Conservation (phyloP, 345 rosid species). For the Eucalyptus shirleyi region DNA sequence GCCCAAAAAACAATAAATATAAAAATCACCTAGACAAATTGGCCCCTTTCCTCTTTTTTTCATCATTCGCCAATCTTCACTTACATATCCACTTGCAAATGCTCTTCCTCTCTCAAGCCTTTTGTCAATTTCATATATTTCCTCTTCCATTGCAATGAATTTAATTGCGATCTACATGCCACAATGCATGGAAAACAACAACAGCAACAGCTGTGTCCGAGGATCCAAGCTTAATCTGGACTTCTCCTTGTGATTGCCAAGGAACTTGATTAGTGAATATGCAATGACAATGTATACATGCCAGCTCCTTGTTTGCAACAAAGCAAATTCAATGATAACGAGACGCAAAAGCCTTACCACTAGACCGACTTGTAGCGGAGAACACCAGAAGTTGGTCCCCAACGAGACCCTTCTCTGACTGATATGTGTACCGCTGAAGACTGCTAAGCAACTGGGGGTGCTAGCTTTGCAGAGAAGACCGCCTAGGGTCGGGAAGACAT, state of each 20-base stretch:
- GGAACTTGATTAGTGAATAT: neutral
- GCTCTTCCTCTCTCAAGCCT: neutral
- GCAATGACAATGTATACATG: neutral
- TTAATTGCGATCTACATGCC: neutral
- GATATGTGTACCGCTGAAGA: neutral
- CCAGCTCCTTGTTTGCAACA: neutral
- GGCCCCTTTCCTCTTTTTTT: neutral
- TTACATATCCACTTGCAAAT: neutral
- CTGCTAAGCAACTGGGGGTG: neutral
- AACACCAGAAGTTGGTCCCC: neutral
- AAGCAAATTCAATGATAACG: neutral
- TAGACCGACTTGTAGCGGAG: neutral
- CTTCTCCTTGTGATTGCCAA: neutral
- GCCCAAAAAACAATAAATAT: neutral
- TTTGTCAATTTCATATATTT: neutral
- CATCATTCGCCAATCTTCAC: neutral
- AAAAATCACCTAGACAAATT: neutral
- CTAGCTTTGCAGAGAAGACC: neutral
- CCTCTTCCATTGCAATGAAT: neutral
- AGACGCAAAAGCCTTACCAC: neutral
- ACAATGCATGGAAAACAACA: neutral
- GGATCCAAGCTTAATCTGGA: neutral
- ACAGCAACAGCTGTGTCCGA: neutral
- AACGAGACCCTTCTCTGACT: neutral
- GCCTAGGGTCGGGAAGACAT: too few species aligned